phyloP scores from a whole-genome alignment of 2,329 filamentous ascomycete genomes.

The Xylaria sp. region DNA sequence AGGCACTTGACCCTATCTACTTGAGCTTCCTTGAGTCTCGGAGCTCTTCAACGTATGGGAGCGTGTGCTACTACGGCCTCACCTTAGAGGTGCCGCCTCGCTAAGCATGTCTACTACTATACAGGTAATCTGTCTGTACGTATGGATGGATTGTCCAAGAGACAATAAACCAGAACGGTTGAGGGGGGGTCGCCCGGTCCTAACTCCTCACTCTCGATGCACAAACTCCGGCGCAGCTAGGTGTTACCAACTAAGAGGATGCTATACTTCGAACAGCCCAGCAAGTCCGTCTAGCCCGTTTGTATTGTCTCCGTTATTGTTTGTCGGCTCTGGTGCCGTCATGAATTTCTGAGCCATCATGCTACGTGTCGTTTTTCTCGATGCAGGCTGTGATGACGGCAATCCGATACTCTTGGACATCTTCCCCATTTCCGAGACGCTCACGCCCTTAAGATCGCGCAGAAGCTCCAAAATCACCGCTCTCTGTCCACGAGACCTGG shows the following conservation, averaged over 20 bases:
- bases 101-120: conserved; percentile 4
- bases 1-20: neutral
- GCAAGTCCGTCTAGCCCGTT: conserved; percentile 67
- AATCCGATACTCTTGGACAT: conserved; percentile 68
- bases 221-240: neutral
- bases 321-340: conserved; percentile 58
- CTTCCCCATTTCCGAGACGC: conserved; percentile 92
- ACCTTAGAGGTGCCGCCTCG: neutral
- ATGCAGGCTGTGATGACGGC: conserved; percentile 39
- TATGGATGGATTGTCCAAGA: neutral
- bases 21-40: neutral
- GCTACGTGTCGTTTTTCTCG: conserved; percentile 60
- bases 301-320: conserved; percentile 48
- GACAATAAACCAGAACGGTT: neutral
- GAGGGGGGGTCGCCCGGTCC: neutral
- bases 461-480: conserved; percentile 85
- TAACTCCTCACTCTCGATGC: neutral
- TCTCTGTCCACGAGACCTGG: conserved; percentile 79
- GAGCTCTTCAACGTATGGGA: neutral
- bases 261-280: conserved; percentile 57
- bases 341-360: conserved; percentile 76
- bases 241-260: neutral
- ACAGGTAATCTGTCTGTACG: conserved; percentile 5
- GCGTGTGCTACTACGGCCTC: neutral
- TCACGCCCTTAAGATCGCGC: conserved; percentile 87